Evolutionary conservation across 1,284 basidiomycete genomes (phyloP).

Genomic region (Ceraceosorus guamensis): DNA sequence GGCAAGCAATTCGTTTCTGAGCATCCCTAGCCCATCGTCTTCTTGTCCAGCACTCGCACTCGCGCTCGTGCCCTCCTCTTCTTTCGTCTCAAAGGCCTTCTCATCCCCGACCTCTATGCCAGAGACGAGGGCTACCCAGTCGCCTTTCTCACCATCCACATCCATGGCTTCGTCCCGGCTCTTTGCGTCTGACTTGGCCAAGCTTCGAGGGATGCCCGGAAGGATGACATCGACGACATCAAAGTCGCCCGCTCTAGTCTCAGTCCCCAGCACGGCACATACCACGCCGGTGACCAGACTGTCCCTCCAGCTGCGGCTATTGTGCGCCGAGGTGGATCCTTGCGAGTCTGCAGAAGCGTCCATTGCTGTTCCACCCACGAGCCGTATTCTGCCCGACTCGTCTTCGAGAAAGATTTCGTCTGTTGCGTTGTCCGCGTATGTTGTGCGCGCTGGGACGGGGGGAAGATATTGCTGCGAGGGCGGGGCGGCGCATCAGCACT

Average conservation of each 20-base stretch:
- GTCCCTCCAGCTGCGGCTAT: too few species aligned
- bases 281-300: slow-evolving; percentile 58
- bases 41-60: too few species aligned
- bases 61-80: slow-evolving; percentile 2
- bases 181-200: background rate
- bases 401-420: slow-evolving; percentile 63
- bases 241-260: slow-evolving; percentile 82
- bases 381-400: slow-evolving; percentile 39
- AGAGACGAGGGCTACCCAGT: slow-evolving; percentile 41
- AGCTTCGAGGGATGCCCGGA: slow-evolving; percentile 4
- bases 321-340: too few species aligned
- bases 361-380: slow-evolving; percentile 62
- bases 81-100: slow-evolving; percentile 8
- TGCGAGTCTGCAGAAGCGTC: slow-evolving; percentile 4
- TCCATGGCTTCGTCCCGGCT: slow-evolving; percentile 1
- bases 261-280: slow-evolving; percentile 77
- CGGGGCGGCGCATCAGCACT: background rate
- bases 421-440: slow-evolving; percentile 57
- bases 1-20: slow-evolving; percentile 29
- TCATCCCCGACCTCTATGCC: slow-evolving; percentile 53
- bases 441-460: slow-evolving; percentile 56
- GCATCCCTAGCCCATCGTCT: background rate
- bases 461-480: slow-evolving; percentile 71
- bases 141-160: slow-evolving; percentile 6
- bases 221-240: slow-evolving; percentile 67